phyloP scores from a whole-genome alignment of 2,329 filamentous ascomycete species.

The Graphium sp. region DNA sequence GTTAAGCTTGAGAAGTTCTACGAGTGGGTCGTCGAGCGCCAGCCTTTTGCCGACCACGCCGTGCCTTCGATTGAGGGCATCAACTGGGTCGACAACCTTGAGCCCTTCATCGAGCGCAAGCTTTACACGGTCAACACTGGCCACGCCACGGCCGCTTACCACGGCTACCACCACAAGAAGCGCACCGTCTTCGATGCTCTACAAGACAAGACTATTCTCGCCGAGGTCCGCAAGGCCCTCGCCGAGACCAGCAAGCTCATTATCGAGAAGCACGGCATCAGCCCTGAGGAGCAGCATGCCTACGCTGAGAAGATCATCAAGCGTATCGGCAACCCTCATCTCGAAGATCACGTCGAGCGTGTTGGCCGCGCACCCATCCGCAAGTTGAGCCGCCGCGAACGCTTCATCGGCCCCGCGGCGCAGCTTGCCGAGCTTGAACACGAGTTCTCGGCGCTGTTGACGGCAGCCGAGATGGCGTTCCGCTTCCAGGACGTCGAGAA shows the following conservation, averaged over 20 bases:
- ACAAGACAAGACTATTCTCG: constrained; percentile 56
- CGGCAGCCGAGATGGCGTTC: constrained; percentile 78
- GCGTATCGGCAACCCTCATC: constrained; percentile 82
- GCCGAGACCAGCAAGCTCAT: constrained; percentile 79
- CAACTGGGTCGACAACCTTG: constrained; percentile 81
- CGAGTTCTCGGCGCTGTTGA: constrained; percentile 57
- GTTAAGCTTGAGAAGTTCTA: constrained; percentile 97
- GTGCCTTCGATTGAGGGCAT: constrained; percentile 67
- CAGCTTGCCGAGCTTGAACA: constrained; percentile 72
- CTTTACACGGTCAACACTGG: constrained; percentile 98
- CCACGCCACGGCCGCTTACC: constrained; percentile 91
- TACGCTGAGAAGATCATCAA: constrained; percentile 88
- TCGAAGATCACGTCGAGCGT: constrained; percentile 86
- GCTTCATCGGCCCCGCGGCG: constrained; percentile 82
- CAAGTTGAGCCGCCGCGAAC: constrained; percentile 89
- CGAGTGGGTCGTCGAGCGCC: constrained; percentile 92
- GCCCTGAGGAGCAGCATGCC: constrained; percentile 54
- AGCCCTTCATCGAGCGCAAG: constrained; percentile 97
- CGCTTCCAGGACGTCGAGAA: constrained; percentile 89
- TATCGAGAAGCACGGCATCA: constrained; percentile 70
- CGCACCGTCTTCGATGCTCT: constrained; percentile 62
- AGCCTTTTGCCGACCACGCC: constrained; percentile 57
- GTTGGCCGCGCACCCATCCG: constrained; percentile 88
- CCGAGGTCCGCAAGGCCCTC: constrained; percentile 64
- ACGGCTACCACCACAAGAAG: constrained; percentile 76